Percentiles rank a stretch among this genome's conserved stretches.
These are phyloP conservation scores for Xylaria sp. DNA, from an alignment of 2,329 filamentous ascomycete genomes.

Conservation along the genomic window DNA sequence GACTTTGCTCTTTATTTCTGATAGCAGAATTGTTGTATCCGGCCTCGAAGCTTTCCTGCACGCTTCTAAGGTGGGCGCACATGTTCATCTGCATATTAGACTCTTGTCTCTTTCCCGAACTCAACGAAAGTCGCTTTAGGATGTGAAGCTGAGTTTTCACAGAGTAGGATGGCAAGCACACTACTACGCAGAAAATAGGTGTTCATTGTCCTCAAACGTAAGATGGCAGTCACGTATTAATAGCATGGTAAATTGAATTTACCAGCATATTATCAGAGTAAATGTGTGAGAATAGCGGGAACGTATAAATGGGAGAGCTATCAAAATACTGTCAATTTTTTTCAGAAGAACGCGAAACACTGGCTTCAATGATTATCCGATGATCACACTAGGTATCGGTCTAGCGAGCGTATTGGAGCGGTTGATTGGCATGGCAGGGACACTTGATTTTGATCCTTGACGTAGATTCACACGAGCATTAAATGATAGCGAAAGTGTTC, in stretches of 20 bases:
- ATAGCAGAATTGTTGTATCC: conserved; percentile 36
- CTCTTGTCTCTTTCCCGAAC: neutral
- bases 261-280: too few relatives aligned
- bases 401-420: neutral
- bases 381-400: too few relatives aligned
- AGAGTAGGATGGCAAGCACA: neutral
- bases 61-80: conserved; percentile 9
- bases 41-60: conserved; percentile 24
- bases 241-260: neutral
- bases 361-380: neutral
- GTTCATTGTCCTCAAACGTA: conserved; percentile 21
- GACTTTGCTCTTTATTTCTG: conserved; percentile 31
- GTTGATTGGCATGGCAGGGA: neutral
- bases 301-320: conserved; percentile 29
- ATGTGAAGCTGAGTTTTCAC: conserved; percentile 10
- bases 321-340: conserved; percentile 22
- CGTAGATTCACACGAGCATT: neutral
- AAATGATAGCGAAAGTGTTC: neutral
- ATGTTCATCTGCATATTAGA: neutral
- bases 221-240: conserved; percentile 20
- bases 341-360: neutral
- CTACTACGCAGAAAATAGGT: conserved; percentile 20
- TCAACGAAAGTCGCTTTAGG: too few relatives aligned
- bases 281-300: neutral
- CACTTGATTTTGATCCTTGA: neutral